Percentiles rank a stretch among this genome's conserved stretches.
Conservation (phyloP, 1,139 yeast genomes). For the Kodamaea sp. region DNA sequence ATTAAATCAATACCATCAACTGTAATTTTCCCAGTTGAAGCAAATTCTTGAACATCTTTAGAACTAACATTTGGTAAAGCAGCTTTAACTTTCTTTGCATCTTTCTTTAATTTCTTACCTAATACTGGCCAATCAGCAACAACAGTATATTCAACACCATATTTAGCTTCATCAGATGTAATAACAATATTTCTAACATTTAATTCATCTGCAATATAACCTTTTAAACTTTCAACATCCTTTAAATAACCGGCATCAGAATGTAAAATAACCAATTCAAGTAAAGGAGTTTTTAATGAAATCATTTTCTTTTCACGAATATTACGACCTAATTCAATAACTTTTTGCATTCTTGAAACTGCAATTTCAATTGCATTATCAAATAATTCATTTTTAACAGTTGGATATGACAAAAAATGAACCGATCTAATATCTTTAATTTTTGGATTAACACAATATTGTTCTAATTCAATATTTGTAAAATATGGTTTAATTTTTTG, state of each 20-base stretch:
- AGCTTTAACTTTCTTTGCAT: constrained; percentile 89
- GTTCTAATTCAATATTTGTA: constrained; percentile 48
- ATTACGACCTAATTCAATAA: constrained; percentile 92
- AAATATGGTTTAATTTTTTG: constrained; percentile 66
- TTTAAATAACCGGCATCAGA: constrained; percentile 68
- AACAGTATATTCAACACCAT: constrained; percentile 88
- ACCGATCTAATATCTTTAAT: constrained; percentile 71
- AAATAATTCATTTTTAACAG: constrained; percentile 74
- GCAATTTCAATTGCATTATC: constrained; percentile 79
- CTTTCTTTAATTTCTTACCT: constrained; percentile 95
- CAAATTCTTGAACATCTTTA: constrained; percentile 74
- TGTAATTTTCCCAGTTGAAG: constrained; percentile 67
- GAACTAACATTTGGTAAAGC: constrained; percentile 83
- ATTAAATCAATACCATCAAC: constrained; percentile 90
- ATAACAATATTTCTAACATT: constrained; percentile 85
- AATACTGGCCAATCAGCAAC: constrained; percentile 99
- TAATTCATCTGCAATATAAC: constrained; percentile 83
- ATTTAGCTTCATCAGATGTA: constrained; percentile 86
- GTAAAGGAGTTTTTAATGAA: constrained; percentile 92
- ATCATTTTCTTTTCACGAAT: constrained; percentile 94
- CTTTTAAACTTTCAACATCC: constrained; percentile 75
- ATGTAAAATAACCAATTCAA: constrained; percentile 81
- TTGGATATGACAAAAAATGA: constrained; percentile 88
- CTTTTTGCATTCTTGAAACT: constrained; percentile 94
- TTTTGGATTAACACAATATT: constrained; percentile 37